Evolutionary conservation across 371 early-diverging fungal genomes (phyloP).

Genomic region (Mucor saturninus): DNA sequence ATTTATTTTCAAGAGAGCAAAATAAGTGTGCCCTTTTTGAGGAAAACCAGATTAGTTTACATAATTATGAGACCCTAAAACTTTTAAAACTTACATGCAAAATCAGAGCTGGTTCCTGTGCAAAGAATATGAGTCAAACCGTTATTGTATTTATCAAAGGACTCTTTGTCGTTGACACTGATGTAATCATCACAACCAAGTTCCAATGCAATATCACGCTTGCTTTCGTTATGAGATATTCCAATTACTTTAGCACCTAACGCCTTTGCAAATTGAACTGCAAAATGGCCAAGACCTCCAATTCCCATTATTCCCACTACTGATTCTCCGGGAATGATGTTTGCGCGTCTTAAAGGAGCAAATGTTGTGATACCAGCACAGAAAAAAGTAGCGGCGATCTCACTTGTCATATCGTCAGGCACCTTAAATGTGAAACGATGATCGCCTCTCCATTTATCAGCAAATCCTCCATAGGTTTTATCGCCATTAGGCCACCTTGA

Average conservation of each 20-base stretch:
- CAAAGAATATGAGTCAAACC: slow-evolving; percentile 41
- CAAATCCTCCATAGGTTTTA: slow-evolving; percentile 69
- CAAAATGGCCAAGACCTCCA: slow-evolving; percentile 77
- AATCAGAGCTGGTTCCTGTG: slow-evolving; percentile 31
- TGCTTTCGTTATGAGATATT: slow-evolving; percentile 42
- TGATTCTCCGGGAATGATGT: slow-evolving; percentile 44
- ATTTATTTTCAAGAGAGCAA: not conserved
- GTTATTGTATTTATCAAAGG: slow-evolving; percentile 52
- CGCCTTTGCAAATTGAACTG: slow-evolving; percentile 58
- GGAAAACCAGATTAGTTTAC: too few species aligned
- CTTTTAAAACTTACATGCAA: slow-evolving; percentile 12
- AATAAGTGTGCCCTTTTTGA: slow-evolving; percentile 39
- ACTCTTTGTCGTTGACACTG: slow-evolving; percentile 35
- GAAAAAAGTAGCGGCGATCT: slow-evolving; percentile 19
- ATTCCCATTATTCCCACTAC: slow-evolving; percentile 62
- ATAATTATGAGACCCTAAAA: not conserved
- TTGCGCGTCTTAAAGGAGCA: slow-evolving; percentile 58
- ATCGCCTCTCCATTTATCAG: slow-evolving; percentile 58
- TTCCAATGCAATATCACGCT: slow-evolving; percentile 39
- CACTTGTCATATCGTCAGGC: slow-evolving; percentile 54
- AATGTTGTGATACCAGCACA: slow-evolving; percentile 21
- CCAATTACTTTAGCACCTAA: slow-evolving; percentile 72
- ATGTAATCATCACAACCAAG: slow-evolving; percentile 49
- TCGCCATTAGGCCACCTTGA: slow-evolving; percentile 56
- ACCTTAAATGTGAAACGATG: slow-evolving; percentile 55